Base-by-base conservation (phyloP, 768 basidiomycete genomes). In the Saitozyma podzolica region DNA sequence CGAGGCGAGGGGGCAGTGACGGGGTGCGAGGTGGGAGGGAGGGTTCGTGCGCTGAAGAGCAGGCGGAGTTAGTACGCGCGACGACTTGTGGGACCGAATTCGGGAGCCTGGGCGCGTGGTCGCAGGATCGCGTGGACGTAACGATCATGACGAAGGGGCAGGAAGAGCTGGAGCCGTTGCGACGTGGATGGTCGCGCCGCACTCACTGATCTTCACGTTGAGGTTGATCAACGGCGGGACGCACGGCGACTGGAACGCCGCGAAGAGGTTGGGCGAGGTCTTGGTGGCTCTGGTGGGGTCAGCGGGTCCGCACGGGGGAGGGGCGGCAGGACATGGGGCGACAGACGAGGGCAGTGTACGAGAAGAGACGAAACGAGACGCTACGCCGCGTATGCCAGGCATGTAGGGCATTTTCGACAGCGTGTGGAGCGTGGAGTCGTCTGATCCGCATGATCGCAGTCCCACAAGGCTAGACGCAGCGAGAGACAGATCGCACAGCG, bases 181-280 rank as follows among this genome's bases (percentile, higher is more conserved):
- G 17, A 54, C 17, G 4, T 37, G 50, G 19, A 56, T 16, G 11
- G 42, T 13, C 17, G 6, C 13, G 11, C 9, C 11, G 8, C 43
- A 71, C 74, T 59, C 51, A 75, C 74, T 75, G 65, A 75, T 69
- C 49, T 75, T 75, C 39, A 75, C 74, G 52, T 75, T 72, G 53
- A 75, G 63, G 50, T 68, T 71, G 63, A 75, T 68, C 13, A 73
- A 43, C 16, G 74, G 63, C 6, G 71, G 72, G 10, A 67, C 57
- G 40, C 71, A 75, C 40, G 74, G 74, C 0, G 74, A 59, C 13
- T 69, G 56, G 55, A 75, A 75, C 11, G 74, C 74, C 13, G 53
- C 59, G 50, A 75, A 73, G 13, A 71, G 55, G 42, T 72, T 75
- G 10, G 74, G 66, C n/a, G 71, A 73, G 6, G 56, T 64, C 49